A percentile compares a stretch with the other conserved stretches of the same genome.
These are phyloP conservation scores for Mortierella sp. DNA, from an alignment of 371 early-diverging fungal genomes.

Conservation along the genomic window DNA sequence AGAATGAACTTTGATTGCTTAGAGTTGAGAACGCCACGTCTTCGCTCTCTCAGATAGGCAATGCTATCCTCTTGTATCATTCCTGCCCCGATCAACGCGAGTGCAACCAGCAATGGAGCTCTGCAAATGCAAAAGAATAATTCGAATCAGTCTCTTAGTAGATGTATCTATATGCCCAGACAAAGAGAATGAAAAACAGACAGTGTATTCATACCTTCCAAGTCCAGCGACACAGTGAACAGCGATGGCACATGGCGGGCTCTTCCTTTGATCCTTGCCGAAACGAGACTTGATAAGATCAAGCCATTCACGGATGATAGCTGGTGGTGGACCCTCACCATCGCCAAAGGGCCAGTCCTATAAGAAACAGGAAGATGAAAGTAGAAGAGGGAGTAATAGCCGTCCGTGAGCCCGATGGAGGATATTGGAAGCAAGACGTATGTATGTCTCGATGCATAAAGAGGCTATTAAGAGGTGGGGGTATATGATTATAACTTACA, in stretches of 20 bases:
- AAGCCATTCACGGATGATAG: conserved; percentile 78
- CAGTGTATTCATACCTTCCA: conserved; percentile 56
- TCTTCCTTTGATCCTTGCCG: conserved; percentile 37
- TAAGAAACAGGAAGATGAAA: not conserved
- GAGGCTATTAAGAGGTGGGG: too few species aligned
- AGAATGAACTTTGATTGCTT: conserved; percentile 78
- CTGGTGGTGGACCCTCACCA: conserved; percentile 80
- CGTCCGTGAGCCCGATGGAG: not conserved
- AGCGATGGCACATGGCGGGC: conserved; percentile 69
- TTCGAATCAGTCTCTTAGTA: not conserved
- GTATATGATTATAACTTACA: conserved; percentile 23
- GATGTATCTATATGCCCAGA: not conserved
- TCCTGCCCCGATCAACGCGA: conserved; percentile 86
- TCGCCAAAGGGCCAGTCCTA: conserved; percentile 79
- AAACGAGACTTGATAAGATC: conserved; percentile 68
- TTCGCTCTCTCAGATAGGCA: conserved; percentile 72
- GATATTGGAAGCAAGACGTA: not conserved
- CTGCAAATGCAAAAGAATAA: conserved; percentile 32
- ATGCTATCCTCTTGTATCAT: conserved; percentile 84
- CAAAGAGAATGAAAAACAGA: not conserved
- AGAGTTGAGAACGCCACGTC: conserved; percentile 86
- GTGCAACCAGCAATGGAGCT: conserved; percentile 78
- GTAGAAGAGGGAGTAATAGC: not conserved
- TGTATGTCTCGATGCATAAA: not conserved
- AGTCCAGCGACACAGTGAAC: conserved; percentile 91